A percentile compares a stretch with the other conserved stretches of the same genome.
These are phyloP conservation scores for Protomyces pachydermus DNA, from an alignment of 1,139 yeast species.

Conservation along the genomic window DNA sequence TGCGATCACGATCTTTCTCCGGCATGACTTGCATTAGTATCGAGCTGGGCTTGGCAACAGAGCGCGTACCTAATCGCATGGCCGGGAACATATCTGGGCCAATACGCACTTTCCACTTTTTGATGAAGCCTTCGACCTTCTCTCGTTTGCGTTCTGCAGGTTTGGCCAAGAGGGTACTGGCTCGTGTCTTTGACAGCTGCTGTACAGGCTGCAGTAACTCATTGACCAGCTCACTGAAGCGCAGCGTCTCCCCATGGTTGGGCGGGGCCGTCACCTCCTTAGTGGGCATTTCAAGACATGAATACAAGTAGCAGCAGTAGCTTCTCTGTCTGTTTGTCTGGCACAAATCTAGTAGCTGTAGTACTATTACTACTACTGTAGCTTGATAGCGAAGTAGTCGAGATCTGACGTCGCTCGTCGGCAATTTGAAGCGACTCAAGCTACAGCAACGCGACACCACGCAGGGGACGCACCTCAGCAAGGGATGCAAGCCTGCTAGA, in stretches of 20 bases:
- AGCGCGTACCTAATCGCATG: conserved; percentile 46
- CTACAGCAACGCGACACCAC: too few relatives aligned
- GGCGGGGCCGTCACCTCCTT: background rate
- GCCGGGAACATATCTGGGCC: conserved; percentile 70
- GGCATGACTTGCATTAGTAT: conserved; percentile 35
- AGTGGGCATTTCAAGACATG: background rate
- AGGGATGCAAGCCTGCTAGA: too few relatives aligned
- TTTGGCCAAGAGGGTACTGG: background rate
- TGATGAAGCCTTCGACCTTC: conserved; percentile 48
- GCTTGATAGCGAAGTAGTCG: too few relatives aligned
- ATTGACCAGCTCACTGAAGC: conserved; percentile 17
- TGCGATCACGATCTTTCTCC: conserved; percentile 45
- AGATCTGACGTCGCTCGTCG: too few relatives aligned
- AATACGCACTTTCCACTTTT: conserved; percentile 58
- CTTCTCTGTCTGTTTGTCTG: too few relatives aligned
- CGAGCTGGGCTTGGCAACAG: background rate
- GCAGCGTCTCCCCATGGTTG: conserved; percentile 5
- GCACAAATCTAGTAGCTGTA: too few relatives aligned
- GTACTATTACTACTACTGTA: too few relatives aligned
- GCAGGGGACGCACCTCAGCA: too few relatives aligned
- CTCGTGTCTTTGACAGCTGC: background rate
- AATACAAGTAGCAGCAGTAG: too few relatives aligned
- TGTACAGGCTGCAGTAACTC: conserved; percentile 19
- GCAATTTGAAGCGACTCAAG: too few relatives aligned
- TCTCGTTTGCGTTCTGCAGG: conserved; percentile 37